phyloP scores from a whole-genome alignment of 208 protist genomes.

The Plasmodiophora brassicae region DNA sequence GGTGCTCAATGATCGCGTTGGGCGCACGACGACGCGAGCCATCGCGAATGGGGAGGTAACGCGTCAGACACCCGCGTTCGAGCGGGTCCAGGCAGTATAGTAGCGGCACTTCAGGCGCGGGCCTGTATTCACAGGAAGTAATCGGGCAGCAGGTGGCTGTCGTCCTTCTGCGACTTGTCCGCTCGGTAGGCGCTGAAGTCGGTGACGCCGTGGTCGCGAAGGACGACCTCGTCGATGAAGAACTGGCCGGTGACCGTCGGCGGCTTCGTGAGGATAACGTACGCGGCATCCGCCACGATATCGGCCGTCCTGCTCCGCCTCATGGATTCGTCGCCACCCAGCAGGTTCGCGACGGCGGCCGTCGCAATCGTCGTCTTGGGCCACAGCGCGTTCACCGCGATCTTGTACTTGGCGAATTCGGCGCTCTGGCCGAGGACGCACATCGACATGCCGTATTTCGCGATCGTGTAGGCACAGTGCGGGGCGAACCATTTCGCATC shows the following conservation, averaged over 20 bases:
- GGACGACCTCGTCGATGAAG: slow-evolving; percentile 28
- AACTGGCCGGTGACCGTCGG: slow-evolving; percentile 3
- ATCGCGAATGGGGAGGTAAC: too few species aligned
- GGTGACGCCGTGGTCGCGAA: background rate
- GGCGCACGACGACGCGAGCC: too few species aligned
- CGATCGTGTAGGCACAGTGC: background rate
- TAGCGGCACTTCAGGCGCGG: too few species aligned
- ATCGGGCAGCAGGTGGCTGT: too few species aligned
- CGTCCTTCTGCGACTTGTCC: slow-evolving; percentile 71
- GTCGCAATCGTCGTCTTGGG: slow-evolving; percentile 29
- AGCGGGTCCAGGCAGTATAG: too few species aligned
- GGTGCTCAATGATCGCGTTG: too few species aligned
- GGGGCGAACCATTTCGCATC: background rate
- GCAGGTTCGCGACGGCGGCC: slow-evolving; percentile 13
- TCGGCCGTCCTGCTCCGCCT: background rate
- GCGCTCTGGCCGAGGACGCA: background rate
- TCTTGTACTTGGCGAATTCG: background rate
- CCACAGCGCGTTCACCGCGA: slow-evolving; percentile 38
- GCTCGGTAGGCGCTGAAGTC: background rate
- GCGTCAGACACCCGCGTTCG: too few species aligned
- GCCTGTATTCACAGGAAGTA: too few species aligned
- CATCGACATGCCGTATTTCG: slow-evolving; percentile 39
- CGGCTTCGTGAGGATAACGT: slow-evolving; percentile 23
- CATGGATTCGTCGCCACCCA: background rate
- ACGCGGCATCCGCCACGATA: slow-evolving; percentile 36